Evolutionary conservation across 768 basidiomycete genomes (phyloP).

Genomic region (Russula sp.): DNA sequence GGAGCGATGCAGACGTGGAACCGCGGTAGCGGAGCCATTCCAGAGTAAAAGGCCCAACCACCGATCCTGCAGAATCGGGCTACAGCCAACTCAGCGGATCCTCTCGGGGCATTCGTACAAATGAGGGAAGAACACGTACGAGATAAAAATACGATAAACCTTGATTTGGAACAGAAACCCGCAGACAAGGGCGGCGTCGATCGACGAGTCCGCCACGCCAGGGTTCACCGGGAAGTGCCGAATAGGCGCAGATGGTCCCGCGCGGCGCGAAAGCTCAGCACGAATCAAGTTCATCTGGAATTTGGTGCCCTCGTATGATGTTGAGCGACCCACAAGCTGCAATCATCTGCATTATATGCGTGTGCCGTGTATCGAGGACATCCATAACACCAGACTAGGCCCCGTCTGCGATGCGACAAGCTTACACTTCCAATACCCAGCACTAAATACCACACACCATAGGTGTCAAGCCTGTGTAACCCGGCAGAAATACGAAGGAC

Average conservation of each 20-base stretch:
- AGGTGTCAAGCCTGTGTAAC: neutral
- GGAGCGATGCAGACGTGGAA: slow-evolving; percentile 61
- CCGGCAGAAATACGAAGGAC: slow-evolving; percentile 25
- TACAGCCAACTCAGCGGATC: neutral
- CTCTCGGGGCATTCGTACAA: neutral
- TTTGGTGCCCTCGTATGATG: slow-evolving; percentile 66
- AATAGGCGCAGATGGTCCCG: slow-evolving; percentile 28
- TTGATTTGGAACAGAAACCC: slow-evolving; percentile 43
- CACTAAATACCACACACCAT: slow-evolving; percentile 39
- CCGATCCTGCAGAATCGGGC: slow-evolving; percentile 45
- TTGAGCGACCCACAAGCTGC: slow-evolving; percentile 54
- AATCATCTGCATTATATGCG: slow-evolving; percentile 56
- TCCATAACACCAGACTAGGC: slow-evolving; percentile 67
- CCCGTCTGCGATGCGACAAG: slow-evolving; percentile 39
- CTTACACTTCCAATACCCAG: slow-evolving; percentile 48
- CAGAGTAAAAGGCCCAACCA: slow-evolving; percentile 56
- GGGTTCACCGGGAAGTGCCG: slow-evolving; percentile 65
- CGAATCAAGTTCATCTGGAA: slow-evolving; percentile 65
- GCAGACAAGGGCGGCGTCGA: slow-evolving; percentile 41
- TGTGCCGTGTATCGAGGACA: slow-evolving; percentile 62
- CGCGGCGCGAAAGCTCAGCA: slow-evolving; percentile 42
- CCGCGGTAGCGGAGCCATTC: slow-evolving; percentile 60
- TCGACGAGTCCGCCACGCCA: slow-evolving; percentile 60
- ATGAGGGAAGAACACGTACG: slow-evolving; percentile 36
- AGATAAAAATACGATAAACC: slow-evolving; percentile 49